phyloP scores from a whole-genome alignment of 1,139 yeast species.

The Sugiyamaella grinbergsii region DNA sequence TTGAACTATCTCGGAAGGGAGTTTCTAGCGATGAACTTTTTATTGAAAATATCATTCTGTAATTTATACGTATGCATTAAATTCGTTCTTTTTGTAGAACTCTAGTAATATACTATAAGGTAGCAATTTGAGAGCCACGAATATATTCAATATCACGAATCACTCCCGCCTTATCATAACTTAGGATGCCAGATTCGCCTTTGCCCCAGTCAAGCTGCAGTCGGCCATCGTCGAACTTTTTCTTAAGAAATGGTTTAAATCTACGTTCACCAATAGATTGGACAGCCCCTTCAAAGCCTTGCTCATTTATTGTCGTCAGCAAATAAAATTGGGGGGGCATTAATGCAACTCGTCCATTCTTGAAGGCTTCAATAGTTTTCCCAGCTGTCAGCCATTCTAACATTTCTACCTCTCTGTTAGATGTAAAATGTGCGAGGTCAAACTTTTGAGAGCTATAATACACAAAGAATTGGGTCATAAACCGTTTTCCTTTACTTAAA shows the following conservation, averaged over 20 bases:
- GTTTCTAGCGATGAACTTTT: slow-evolving; percentile 14
- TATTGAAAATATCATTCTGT: slow-evolving; percentile 18
- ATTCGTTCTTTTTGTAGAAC: slow-evolving; percentile 8
- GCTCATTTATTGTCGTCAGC: slow-evolving; percentile 29
- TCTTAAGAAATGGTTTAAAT: slow-evolving; percentile 31
- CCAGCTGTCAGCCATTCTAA: slow-evolving; percentile 40
- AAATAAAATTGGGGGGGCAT: slow-evolving; percentile 43
- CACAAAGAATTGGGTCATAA: slow-evolving; percentile 38
- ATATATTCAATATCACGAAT: slow-evolving; percentile 31
- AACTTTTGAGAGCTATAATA: slow-evolving; percentile 29
- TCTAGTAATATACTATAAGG: no score
- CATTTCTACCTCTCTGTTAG: slow-evolving; percentile 28
- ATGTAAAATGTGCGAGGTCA: slow-evolving; percentile 22
- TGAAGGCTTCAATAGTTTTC: slow-evolving; percentile 33
- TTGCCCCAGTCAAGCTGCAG: slow-evolving; percentile 39
- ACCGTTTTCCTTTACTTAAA: slow-evolving; percentile 31
- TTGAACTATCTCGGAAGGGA: slow-evolving; percentile 22
- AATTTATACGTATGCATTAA: background rate
- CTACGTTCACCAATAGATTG: slow-evolving; percentile 28
- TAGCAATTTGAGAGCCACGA: slow-evolving; percentile 7
- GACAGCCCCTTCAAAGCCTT: slow-evolving; percentile 28
- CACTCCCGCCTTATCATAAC: slow-evolving; percentile 28
- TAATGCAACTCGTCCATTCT: slow-evolving; percentile 31
- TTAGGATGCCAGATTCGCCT: slow-evolving; percentile 36
- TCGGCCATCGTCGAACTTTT: slow-evolving; percentile 30